Evolutionary conservation across 2,329 filamentous ascomycete genomes (phyloP).

Genomic region (Colletotrichum musicola): DNA sequence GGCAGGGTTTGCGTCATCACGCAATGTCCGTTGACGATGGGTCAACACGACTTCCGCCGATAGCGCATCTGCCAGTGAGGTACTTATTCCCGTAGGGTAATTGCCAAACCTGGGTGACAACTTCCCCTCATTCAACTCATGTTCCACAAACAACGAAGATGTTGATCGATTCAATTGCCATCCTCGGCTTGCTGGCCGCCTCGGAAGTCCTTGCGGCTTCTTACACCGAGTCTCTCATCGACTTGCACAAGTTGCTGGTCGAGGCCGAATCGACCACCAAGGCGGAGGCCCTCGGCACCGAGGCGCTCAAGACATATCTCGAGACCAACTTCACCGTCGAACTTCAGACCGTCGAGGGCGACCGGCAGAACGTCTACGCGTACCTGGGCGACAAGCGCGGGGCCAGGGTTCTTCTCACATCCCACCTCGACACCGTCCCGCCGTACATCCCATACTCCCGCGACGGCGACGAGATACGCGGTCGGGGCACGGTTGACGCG

Average conservation of each 20-base stretch:
- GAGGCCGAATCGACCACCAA: slow-evolving; percentile 78
- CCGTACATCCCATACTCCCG: slow-evolving; percentile 78
- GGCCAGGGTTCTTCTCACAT: slow-evolving; percentile 75
- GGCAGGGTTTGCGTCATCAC: slow-evolving; percentile 22
- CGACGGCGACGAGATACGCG: slow-evolving; percentile 69
- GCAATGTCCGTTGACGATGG: background rate
- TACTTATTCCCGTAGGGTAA: background rate
- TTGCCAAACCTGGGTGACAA: fast-evolving
- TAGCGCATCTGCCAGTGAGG: background rate
- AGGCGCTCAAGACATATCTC: slow-evolving; percentile 78
- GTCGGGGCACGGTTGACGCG: slow-evolving; percentile 80
- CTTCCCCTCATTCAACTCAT: background rate
- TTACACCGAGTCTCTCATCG: slow-evolving; percentile 69
- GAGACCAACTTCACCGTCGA: slow-evolving; percentile 58
- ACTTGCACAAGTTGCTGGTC: slow-evolving; percentile 81
- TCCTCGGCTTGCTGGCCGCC: background rate
- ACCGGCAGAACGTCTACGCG: slow-evolving; percentile 82
- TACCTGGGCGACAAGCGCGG: slow-evolving; percentile 64
- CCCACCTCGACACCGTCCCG: slow-evolving; percentile 85
- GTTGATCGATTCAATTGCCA: background rate
- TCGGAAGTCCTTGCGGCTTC: slow-evolving; percentile 41
- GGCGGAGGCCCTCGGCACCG: slow-evolving; percentile 75
- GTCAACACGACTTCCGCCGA: slow-evolving; percentile 14
- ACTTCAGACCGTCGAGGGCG: slow-evolving; percentile 46
- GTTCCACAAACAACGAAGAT: slow-evolving; percentile 5